Evolutionary conservation across 306 rosid genomes (phyloP).

Genomic region (Medicago ruthenica): DNA sequence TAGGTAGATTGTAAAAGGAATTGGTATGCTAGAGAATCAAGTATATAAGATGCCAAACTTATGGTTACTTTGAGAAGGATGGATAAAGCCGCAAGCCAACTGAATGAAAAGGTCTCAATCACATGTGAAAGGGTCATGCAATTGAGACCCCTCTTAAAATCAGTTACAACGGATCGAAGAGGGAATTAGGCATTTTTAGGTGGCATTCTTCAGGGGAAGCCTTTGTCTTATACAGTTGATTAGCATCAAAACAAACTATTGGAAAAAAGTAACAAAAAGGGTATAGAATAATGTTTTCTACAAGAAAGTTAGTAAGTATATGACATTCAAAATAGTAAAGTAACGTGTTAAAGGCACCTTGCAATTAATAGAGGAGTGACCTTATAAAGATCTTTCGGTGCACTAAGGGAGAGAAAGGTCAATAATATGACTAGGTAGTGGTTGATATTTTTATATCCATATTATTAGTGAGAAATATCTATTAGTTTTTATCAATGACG

Average conservation of each 20-base stretch:
- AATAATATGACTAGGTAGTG: conserved; percentile 23
- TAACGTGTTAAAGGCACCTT: conserved; percentile 43
- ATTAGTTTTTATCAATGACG: too few relatives aligned
- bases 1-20: conserved; percentile 16
- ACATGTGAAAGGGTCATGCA: conserved; percentile 73
- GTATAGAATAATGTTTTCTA: conserved; percentile 43
- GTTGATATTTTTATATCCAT: background rate
- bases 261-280: conserved; percentile 18
- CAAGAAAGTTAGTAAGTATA: conserved; percentile 35
- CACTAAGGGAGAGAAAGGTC: conserved; percentile 38
- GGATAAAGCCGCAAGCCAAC: conserved; percentile 56
- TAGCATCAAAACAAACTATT: conserved; percentile 26
- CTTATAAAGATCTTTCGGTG: conserved; percentile 30
- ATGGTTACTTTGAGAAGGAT: conserved; percentile 51
- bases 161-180: conserved; percentile 50
- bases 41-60: conserved; percentile 52
- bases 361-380: conserved; percentile 33
- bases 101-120: conserved; percentile 58
- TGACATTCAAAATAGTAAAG: conserved; percentile 46
- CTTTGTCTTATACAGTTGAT: conserved; percentile 42
- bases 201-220: conserved; percentile 23
- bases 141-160: conserved; percentile 55
- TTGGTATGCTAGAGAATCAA: conserved; percentile 35
- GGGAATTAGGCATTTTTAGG: conserved; percentile 52
- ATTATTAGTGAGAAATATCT: too few relatives aligned